Conservation (phyloP, 179 eudicot species). For the Heliamphora ciliata region DNA sequence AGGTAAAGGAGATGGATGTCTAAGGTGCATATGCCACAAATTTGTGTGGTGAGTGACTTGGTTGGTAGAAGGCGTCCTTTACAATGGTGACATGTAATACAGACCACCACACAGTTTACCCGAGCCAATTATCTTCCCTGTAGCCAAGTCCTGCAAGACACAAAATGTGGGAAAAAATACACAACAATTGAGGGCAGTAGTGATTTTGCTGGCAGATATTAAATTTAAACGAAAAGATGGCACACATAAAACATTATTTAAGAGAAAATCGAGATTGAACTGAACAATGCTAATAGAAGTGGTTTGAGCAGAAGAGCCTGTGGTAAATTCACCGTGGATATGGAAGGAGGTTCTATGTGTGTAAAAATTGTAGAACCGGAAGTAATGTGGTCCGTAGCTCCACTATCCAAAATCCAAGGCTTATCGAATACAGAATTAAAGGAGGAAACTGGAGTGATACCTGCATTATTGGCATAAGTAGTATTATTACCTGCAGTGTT, state of each 20-base stretch:
- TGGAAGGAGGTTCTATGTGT: neutral
- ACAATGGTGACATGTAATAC: neutral
- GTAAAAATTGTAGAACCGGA: neutral
- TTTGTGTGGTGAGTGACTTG: neutral
- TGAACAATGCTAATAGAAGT: constrained; percentile 5
- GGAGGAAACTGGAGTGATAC: neutral
- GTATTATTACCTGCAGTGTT: neutral
- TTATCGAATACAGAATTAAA: neutral
- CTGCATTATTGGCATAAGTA: neutral
- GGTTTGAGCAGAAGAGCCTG: neutral
- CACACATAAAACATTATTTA: constrained; percentile 15
- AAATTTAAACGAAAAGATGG: constrained; percentile 13
- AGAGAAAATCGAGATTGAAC: neutral
- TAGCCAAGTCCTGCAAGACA: constrained; percentile 17
- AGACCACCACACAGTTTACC: constrained; percentile 13
- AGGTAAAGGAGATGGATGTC: neutral
- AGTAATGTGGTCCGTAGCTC: constrained; percentile 14
- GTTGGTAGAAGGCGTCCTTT: no score
- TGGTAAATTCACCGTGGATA: constrained; percentile 10
- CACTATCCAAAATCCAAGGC: constrained; percentile 15
- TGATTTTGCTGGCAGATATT: constrained; percentile 11
- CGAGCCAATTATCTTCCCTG: constrained; percentile 24
- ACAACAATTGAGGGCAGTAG: neutral
- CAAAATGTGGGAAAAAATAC: constrained; percentile 17
- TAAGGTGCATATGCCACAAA: neutral